A percentile compares a stretch with the other conserved stretches of the same genome.
These are phyloP conservation scores for Leucocoprinus leucothites DNA, from an alignment of 768 basidiomycete species.

Conservation along the genomic window DNA sequence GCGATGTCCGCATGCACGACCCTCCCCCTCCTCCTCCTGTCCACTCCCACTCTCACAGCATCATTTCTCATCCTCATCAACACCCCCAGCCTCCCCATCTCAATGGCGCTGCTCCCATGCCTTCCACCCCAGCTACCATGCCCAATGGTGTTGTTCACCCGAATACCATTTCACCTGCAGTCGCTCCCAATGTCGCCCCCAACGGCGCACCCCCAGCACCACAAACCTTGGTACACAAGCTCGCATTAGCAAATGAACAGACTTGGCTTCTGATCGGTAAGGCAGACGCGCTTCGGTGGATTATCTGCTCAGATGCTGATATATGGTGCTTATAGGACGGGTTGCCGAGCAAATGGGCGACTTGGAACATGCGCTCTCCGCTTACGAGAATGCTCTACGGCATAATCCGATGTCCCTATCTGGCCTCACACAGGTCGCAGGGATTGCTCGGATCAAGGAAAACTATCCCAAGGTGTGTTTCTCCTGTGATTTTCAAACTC, in stretches of 20 bases:
- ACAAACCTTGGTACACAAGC: conserved; percentile 62
- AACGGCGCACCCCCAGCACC: conserved; percentile 31
- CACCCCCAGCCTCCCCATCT: conserved; percentile 45
- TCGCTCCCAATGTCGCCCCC: conserved; percentile 30
- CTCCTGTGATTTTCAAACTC: conserved; percentile 14
- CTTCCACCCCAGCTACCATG: conserved; percentile 40
- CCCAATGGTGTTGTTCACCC: conserved; percentile 41
- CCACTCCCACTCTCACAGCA: conserved; percentile 28
- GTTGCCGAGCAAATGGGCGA: conserved; percentile 96
- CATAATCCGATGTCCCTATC: conserved; percentile 91
- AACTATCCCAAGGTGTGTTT: conserved; percentile 86
- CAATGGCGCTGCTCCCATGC: conserved; percentile 46
- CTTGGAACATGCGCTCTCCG: conserved; percentile 85
- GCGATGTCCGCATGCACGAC: conserved; percentile 66
- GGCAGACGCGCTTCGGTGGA: conserved; percentile 19
- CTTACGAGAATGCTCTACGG: conserved; percentile 93
- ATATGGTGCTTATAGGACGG: conserved; percentile 55
- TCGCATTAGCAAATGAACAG: conserved; percentile 86
- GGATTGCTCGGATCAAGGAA: conserved; percentile 96
- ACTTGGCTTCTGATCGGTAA: conserved; percentile 93
- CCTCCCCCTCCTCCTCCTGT: conserved; percentile 34
- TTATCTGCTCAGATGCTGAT: conserved; percentile 11
- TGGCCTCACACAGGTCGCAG: conserved; percentile 91
- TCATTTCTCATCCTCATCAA: conserved; percentile 28
- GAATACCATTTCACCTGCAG: conserved; percentile 45